Conservation (phyloP, 257 asterid genomes). For the Jaltomata sinuosa region DNA sequence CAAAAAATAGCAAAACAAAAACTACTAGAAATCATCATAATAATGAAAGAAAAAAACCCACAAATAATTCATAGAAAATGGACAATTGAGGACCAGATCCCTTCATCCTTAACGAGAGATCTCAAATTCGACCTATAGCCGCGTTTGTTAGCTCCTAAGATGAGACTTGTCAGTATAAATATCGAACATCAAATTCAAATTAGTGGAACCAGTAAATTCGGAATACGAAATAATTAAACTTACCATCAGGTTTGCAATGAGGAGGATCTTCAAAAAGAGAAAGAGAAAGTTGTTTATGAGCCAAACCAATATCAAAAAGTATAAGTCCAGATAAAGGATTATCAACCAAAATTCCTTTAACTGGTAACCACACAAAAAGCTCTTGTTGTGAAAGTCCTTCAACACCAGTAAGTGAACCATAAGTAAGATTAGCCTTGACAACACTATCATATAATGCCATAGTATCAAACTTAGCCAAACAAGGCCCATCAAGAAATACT, state of each 20-base stretch:
- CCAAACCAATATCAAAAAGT: conserved; percentile 73
- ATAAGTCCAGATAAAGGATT: conserved; percentile 78
- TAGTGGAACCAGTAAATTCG: not conserved
- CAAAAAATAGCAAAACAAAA: not conserved
- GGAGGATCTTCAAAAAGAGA: conserved; percentile 95
- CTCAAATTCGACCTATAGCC: no score
- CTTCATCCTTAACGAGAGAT: not conserved
- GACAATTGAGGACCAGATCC: not conserved
- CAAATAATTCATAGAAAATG: not conserved
- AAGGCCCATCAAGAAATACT: conserved; percentile 71
- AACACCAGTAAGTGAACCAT: conserved; percentile 72
- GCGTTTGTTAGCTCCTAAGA: no score
- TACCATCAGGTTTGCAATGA: conserved; percentile 41
- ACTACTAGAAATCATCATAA: not conserved
- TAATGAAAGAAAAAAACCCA: not conserved
- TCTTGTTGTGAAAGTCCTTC: conserved; percentile 88
- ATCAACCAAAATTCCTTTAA: conserved; percentile 64
- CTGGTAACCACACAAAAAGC: conserved; percentile 88
- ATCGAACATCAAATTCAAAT: not conserved
- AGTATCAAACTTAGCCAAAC: conserved; percentile 81
- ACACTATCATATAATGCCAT: conserved; percentile 74
- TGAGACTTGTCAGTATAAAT: no score
- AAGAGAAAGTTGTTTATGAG: conserved; percentile 78
- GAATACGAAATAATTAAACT: not conserved
- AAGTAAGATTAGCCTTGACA: conserved; percentile 62